These are phyloP conservation scores for Zygoascus meyerae DNA, from an alignment of 1,139 yeast genomes.

Conservation along the genomic window DNA sequence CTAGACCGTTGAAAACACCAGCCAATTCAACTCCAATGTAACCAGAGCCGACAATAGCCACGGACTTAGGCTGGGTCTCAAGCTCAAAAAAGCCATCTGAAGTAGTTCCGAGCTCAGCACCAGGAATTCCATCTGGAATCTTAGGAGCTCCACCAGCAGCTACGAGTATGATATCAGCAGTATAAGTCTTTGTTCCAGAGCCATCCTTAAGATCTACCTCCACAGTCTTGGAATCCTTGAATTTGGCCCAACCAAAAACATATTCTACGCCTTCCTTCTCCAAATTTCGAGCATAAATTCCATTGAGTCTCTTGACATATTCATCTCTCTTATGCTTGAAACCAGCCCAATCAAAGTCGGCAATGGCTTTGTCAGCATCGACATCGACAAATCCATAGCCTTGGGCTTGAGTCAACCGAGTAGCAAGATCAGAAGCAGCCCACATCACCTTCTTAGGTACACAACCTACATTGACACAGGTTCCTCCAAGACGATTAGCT, in stretches of 20 bases:
- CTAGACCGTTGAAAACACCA: constrained; percentile 86
- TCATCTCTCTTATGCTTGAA: constrained; percentile 90
- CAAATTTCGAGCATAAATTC: constrained; percentile 85
- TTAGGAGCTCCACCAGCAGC: constrained; percentile 93
- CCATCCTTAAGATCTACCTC: constrained; percentile 57
- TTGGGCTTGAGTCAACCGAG: constrained; percentile 61
- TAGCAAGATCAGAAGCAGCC: constrained; percentile 90
- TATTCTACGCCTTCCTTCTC: constrained; percentile 83
- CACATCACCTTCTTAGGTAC: constrained; percentile 99
- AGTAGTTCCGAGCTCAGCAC: constrained; percentile 76
- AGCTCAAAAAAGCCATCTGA: constrained; percentile 90
- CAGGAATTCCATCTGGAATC: constrained; percentile 64
- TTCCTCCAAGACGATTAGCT: constrained; percentile 80
- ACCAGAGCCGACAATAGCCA: constrained; percentile 96
- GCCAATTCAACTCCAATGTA: constrained; percentile 94
- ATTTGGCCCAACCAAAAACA: constrained; percentile 82
- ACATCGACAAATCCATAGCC: constrained; percentile 70
- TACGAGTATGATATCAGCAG: constrained; percentile 77
- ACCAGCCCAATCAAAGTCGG: constrained; percentile 70
- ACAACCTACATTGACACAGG: constrained; percentile 99
- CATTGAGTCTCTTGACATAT: constrained; percentile 77
- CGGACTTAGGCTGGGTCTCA: constrained; percentile 77
- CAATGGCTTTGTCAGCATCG: constrained; percentile 42
- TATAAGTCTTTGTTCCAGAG: constrained; percentile 46
- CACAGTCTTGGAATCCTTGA: constrained; percentile 58